Evolutionary conservation across 495 filamentous ascomycete species (phyloP), one percentile per base, ranked within the genome.

Genomic region (Staphylotrichum longicolle): DNA sequence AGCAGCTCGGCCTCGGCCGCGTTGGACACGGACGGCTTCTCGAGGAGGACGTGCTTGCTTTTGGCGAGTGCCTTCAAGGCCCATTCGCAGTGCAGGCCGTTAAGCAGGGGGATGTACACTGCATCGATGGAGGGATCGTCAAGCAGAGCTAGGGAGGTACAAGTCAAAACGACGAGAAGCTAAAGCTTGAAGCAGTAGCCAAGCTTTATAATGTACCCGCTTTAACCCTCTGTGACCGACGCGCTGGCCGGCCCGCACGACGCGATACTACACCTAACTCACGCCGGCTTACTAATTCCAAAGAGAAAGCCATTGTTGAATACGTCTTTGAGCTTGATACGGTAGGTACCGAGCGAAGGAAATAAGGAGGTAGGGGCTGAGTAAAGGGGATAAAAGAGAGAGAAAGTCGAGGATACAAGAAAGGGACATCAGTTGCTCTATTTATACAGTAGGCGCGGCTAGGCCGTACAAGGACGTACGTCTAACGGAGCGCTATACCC

Each of bases 31-130:
- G 78, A 79, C 3, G 83, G 83, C 66, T 86, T 86, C 67, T 86
- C 84, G 7, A 81, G 69, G 2, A 86, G 74, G 33, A 86, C 82
- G 67, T 85, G 83, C 66, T 86, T 85, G 7, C 82, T 82, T 3
- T 76, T 75, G 35, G 70, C 64, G 40, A 86, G 69, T 10, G 80
- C 69, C 57, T 78, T 77, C 48, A 78, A 37, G 3, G 81, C 69
- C 82, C 82, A 85, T 64, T 84, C 81, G 56, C 73, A 80, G 64
- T 86, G 83, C 32, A 84, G 68, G 7, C 74, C 75, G 62, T 82
- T 84, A 7, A 82, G 82, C 1, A 82, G 70, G 7, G 80, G 72
- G 55, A 83, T 77, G 66, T 80, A 83, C 32, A 86, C 71, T 45
- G 70, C 73, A 57, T 83, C 77, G 46, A 86, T 77, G 12, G 73